Evolutionary conservation across 2,329 filamentous ascomycete genomes (phyloP).

Genomic region (Pyricularia sp.): DNA sequence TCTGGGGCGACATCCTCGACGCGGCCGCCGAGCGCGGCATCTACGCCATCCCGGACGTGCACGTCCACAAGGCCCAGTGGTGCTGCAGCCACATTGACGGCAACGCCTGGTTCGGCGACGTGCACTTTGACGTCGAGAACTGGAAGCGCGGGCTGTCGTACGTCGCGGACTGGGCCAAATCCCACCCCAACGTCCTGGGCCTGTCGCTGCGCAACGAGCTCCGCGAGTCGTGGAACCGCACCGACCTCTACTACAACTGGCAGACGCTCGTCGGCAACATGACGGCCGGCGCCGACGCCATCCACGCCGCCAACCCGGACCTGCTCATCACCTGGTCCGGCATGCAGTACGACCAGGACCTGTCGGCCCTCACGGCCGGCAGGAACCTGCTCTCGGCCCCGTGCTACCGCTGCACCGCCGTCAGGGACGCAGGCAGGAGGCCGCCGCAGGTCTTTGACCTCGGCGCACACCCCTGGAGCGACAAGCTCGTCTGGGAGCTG

Average conservation of each 20-base stretch:
- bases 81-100: conserved; percentile 36
- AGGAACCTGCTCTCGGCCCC: conserved; percentile 26
- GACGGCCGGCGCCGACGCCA: conserved; percentile 25
- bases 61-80: conserved; percentile 26
- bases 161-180: conserved; percentile 30
- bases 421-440: conserved; percentile 27
- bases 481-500: conserved; percentile 34
- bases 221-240: conserved; percentile 21
- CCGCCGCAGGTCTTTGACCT: conserved; percentile 32
- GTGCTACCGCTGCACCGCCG: conserved; percentile 26
- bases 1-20: conserved; percentile 24
- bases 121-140: conserved; percentile 35
- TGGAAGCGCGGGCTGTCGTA: conserved; percentile 42
- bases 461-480: conserved; percentile 28
- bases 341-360: conserved; percentile 32
- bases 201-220: conserved; percentile 29
- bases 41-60: conserved; percentile 26
- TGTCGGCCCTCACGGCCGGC: conserved; percentile 26
- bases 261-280: conserved; percentile 29
- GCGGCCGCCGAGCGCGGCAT: conserved; percentile 18
- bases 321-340: conserved; percentile 36
- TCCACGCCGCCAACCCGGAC: conserved; percentile 29
- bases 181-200: conserved; percentile 25
- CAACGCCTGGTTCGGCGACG: conserved; percentile 42
- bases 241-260: conserved; percentile 30